These are phyloP conservation scores for Globisporangium canariense DNA, from an alignment of 352 stramenopile genomes.

Conservation along the genomic window DNA sequence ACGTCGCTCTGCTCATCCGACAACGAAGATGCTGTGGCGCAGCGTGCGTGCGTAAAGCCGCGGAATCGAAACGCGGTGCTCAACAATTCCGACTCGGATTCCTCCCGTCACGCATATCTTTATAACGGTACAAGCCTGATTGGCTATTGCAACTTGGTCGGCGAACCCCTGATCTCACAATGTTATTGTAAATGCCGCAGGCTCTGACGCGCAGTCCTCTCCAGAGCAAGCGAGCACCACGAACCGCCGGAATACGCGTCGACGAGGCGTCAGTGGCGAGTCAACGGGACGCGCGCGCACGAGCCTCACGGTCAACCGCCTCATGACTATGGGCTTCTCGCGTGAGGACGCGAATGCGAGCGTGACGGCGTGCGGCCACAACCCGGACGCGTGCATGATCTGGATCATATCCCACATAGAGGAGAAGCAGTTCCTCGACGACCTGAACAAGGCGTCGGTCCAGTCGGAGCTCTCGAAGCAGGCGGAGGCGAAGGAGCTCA, in stretches of 20 bases:
- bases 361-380: conserved; percentile 45
- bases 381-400: conserved; percentile 73
- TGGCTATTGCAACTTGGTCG: too few relatives aligned
- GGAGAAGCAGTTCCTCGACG: conserved; percentile 61
- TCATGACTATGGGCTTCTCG: conserved; percentile 64
- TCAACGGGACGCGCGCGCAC: conserved; percentile 29
- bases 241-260: conserved; percentile 17
- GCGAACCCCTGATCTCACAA: too few relatives aligned
- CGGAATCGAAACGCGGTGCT: conserved; percentile 8
- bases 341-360: conserved; percentile 62
- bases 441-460: conserved; percentile 76
- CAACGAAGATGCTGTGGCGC: neutral
- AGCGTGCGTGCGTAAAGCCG: conserved; percentile 21
- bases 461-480: conserved; percentile 69
- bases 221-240: neutral
- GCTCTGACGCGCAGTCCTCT: conserved; percentile 2
- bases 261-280: neutral
- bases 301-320: conserved; percentile 52
- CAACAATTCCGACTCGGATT: conserved; percentile 10
- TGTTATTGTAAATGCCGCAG: neutral
- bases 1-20: conserved; percentile 4
- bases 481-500: conserved; percentile 52
- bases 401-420: conserved; percentile 79
- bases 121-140: neutral
- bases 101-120: neutral